These are phyloP conservation scores for Candida michaelii DNA, from an alignment of 805 yeast genomes.

Conservation along the genomic window DNA sequence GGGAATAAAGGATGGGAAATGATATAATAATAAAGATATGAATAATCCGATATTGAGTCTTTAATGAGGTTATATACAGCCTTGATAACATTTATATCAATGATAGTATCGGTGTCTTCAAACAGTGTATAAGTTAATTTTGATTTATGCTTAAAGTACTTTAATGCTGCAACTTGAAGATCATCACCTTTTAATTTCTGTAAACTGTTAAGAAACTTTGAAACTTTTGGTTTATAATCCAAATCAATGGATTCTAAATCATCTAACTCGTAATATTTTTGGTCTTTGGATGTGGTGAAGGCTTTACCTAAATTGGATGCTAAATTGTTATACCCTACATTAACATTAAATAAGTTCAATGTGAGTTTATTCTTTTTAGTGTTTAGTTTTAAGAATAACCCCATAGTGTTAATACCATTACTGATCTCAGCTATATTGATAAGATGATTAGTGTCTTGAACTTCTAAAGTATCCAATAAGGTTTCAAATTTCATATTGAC, in stretches of 20 bases:
- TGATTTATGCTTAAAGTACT: slow-evolving; percentile 11
- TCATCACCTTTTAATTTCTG: slow-evolving; percentile 1
- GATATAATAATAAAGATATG: slow-evolving; percentile 64
- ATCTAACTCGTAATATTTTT: slow-evolving; percentile 1
- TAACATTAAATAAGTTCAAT: slow-evolving; percentile 47
- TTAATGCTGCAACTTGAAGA: slow-evolving; percentile 11
- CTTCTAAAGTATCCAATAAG: slow-evolving; percentile 31
- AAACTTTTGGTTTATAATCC: neutral
- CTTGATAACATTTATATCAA: slow-evolving; percentile 57
- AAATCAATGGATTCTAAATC: neutral
- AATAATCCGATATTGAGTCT: slow-evolving; percentile 18
- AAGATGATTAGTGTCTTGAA: slow-evolving; percentile 15
- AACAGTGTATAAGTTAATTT: slow-evolving; percentile 40
- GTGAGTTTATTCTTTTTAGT: slow-evolving; percentile 43
- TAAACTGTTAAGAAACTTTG: neutral
- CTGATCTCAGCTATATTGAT: slow-evolving; percentile 31
- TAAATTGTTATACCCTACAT: slow-evolving; percentile 66
- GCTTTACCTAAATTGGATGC: slow-evolving; percentile 72
- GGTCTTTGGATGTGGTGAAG: slow-evolving; percentile 19
- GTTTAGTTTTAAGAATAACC: slow-evolving; percentile 41
- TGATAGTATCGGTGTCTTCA: slow-evolving; percentile 59
- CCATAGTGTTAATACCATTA: slow-evolving; percentile 47
- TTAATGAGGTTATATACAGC: slow-evolving; percentile 43
- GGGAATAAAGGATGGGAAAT: slow-evolving; percentile 91
- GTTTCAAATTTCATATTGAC: slow-evolving; percentile 47